A percentile compares a stretch with the other conserved stretches of the same genome.
Conservation (phyloP, 176 grass and related monocot genomes). For the Miscanthus lutarioriparius region DNA sequence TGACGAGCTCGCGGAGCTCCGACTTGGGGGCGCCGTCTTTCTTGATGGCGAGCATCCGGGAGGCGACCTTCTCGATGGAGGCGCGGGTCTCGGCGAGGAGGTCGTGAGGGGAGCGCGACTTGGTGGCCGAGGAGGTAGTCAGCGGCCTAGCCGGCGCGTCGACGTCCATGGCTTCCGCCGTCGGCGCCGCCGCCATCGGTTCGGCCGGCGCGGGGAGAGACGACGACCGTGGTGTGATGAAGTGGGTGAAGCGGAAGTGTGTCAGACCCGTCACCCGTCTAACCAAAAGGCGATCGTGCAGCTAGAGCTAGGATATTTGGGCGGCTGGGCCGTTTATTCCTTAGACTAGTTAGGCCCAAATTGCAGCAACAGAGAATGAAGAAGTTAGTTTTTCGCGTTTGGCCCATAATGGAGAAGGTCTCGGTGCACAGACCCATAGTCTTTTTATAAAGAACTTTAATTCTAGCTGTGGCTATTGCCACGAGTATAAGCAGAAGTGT, state of each 20-base stretch:
- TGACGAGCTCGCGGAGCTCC: conserved; percentile 83
- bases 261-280: not conserved
- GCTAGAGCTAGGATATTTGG: too few species aligned
- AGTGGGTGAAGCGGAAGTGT: not conserved
- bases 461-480: too few species aligned
- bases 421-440: not conserved
- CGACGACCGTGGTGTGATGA: not conserved
- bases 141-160: conserved; percentile 4
- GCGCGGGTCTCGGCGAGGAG: conserved; percentile 70
- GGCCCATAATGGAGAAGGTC: not conserved
- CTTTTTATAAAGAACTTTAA: too few species aligned
- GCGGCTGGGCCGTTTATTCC: not conserved
- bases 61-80: conserved; percentile 76
- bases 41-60: conserved; percentile 74
- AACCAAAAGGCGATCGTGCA: not conserved
- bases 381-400: not conserved
- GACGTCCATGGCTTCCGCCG: conserved; percentile 70
- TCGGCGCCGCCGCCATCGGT: conserved; percentile 17
- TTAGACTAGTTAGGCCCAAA: not conserved
- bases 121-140: not conserved
- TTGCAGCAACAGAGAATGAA: not conserved
- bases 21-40: conserved; percentile 71
- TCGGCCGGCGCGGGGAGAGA: conserved; percentile 19
- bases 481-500: too few species aligned
- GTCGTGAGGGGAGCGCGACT: conserved; percentile 41